Evolutionary conservation across 2,329 filamentous ascomycete species (phyloP).

Genomic region (Microcera coccophila): DNA sequence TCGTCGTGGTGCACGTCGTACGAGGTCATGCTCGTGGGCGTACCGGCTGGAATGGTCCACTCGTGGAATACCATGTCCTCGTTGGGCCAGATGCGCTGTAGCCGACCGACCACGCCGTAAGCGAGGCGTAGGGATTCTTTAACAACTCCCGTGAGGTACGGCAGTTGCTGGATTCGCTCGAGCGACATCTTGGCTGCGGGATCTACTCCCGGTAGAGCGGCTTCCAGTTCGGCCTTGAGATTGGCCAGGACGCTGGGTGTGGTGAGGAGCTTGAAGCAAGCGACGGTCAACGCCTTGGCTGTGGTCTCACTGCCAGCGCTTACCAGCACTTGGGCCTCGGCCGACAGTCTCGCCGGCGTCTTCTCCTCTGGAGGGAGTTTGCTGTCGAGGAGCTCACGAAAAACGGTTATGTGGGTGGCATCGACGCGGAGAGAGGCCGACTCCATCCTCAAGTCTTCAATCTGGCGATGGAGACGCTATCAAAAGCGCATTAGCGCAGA

Average conservation of each 20-base stretch:
- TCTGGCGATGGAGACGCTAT: slow-evolving; percentile 8
- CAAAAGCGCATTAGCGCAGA: not conserved
- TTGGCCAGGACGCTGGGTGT: slow-evolving; percentile 26
- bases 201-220: slow-evolving; percentile 10
- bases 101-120: slow-evolving; percentile 32
- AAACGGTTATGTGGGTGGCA: too few relatives aligned
- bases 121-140: slow-evolving; percentile 39
- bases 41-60: slow-evolving; percentile 30
- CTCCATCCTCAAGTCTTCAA: slow-evolving; percentile 13
- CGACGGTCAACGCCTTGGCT: slow-evolving; percentile 30
- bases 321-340: slow-evolving; percentile 33
- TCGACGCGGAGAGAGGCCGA: too few relatives aligned
- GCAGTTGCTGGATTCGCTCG: slow-evolving; percentile 29
- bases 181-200: slow-evolving; percentile 12
- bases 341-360: slow-evolving; percentile 24
- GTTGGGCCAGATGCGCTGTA: slow-evolving; percentile 29
- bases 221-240: slow-evolving; percentile 33
- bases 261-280: slow-evolving; percentile 36
- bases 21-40: slow-evolving; percentile 37
- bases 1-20: slow-evolving; percentile 23
- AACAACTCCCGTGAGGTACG: slow-evolving; percentile 38
- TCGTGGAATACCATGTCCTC: slow-evolving; percentile 26
- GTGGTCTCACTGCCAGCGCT: slow-evolving; percentile 39
- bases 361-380: slow-evolving; percentile 34
- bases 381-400: slow-evolving; percentile 29